These are phyloP conservation scores for Sophora flavescens DNA, from an alignment of 306 rosid genomes.

Conservation along the genomic window DNA sequence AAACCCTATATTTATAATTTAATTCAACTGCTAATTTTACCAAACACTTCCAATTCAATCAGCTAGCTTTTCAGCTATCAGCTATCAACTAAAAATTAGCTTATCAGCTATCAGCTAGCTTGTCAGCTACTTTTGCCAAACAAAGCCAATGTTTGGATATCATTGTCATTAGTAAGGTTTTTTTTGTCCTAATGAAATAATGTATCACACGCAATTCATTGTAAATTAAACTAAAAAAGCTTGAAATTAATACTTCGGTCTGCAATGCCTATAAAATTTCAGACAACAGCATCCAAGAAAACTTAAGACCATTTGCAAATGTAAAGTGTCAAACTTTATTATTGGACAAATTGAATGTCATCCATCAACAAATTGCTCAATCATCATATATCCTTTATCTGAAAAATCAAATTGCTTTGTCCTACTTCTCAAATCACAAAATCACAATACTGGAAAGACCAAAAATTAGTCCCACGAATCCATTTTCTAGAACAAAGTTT, in stretches of 20 bases:
- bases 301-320: neutral
- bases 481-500: neutral
- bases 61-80: no score
- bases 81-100: no score
- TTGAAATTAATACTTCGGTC: neutral
- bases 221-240: neutral
- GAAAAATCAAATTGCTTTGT: constrained; percentile 32
- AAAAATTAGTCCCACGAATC: constrained; percentile 27
- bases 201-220: neutral
- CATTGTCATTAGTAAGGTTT: no score
- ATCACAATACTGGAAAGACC: constrained; percentile 18
- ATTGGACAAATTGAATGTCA: constrained; percentile 40
- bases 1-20: no score
- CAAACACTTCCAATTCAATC: no score
- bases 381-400: constrained; percentile 2
- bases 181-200: no score
- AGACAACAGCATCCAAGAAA: constrained; percentile 7
- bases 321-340: constrained; percentile 36
- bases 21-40: no score
- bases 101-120: no score
- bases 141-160: no score
- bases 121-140: no score
- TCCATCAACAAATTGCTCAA: constrained; percentile 36
- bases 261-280: neutral
- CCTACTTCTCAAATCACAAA: constrained; percentile 43